phyloP scores from a whole-genome alignment of 2,329 filamentous ascomycete genomes.

The Ceratocystis huliohia region DNA sequence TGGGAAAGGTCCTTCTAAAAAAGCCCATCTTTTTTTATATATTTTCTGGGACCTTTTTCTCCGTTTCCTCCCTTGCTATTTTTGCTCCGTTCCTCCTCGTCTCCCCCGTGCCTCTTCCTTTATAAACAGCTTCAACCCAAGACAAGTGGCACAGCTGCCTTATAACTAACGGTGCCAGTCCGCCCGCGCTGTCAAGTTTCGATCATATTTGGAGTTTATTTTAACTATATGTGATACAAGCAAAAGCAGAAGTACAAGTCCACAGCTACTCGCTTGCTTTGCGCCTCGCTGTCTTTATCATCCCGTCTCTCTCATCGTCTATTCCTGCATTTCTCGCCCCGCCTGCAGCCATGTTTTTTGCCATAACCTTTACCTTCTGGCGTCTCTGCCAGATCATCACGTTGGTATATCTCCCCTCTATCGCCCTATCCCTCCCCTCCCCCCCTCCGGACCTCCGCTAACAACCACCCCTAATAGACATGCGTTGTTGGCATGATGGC shows the following conservation, averaged over 20 bases:
- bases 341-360: slow-evolving; percentile 44
- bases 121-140: background rate
- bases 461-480: slow-evolving; percentile 34
- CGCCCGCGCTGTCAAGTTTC: background rate
- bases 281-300: background rate
- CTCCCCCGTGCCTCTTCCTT: background rate
- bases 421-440: background rate
- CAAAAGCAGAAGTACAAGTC: too few relatives aligned
- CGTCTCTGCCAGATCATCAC: slow-evolving; percentile 51
- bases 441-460: slow-evolving; percentile 14
- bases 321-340: background rate
- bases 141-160: background rate
- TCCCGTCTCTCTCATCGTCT: slow-evolving; percentile 1
- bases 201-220: background rate
- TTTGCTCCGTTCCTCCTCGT: background rate
- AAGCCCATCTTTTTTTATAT: background rate
- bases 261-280: background rate
- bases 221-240: too few relatives aligned
- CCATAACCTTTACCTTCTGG: slow-evolving; percentile 49
- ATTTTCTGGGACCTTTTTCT: background rate
- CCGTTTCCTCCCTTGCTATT: background rate
- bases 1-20: too few relatives aligned
- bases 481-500: slow-evolving; percentile 54
- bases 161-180: background rate
- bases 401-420: slow-evolving; percentile 36